Evolutionary conservation across 495 filamentous ascomycete genomes (phyloP).

Genomic region (Neurospora sp.): DNA sequence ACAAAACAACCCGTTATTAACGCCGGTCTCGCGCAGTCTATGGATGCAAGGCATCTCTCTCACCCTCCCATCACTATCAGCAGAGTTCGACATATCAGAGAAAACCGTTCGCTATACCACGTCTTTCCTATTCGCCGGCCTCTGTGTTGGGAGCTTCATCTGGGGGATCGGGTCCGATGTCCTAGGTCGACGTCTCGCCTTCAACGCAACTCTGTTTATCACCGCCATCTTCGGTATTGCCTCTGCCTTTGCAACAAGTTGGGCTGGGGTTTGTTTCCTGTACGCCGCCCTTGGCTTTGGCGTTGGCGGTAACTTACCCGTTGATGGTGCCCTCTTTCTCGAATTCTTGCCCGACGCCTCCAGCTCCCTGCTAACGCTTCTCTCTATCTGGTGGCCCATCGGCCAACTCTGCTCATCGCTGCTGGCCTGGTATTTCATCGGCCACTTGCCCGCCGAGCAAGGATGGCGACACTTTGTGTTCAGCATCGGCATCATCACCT

Average conservation of each 20-base stretch:
- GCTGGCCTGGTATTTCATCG: conserved; percentile 71
- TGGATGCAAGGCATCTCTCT: conserved; percentile 61
- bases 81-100: conserved; percentile 51
- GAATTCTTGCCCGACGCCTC: conserved; percentile 72
- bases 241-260: conserved; percentile 58
- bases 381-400: conserved; percentile 75
- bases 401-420: conserved; percentile 61
- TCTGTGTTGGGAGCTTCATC: conserved; percentile 63
- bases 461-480: conserved; percentile 73
- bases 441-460: conserved; percentile 55
- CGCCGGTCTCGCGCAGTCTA: conserved; percentile 19
- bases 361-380: conserved; percentile 63
- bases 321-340: conserved; percentile 70
- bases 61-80: conserved; percentile 58
- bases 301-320: conserved; percentile 64
- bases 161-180: conserved; percentile 75
- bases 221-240: conserved; percentile 63
- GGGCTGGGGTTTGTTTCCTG: conserved; percentile 50
- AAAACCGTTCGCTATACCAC: conserved; percentile 45
- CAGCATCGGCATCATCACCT: conserved; percentile 63
- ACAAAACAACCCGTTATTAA: not conserved
- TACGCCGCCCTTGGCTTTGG: conserved; percentile 41
- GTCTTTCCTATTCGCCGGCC: conserved; percentile 43
- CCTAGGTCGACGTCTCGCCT: conserved; percentile 61
- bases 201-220: conserved; percentile 64